Conservation (phyloP, 495 filamentous ascomycete species). For the Astrocystis sublimbata region DNA sequence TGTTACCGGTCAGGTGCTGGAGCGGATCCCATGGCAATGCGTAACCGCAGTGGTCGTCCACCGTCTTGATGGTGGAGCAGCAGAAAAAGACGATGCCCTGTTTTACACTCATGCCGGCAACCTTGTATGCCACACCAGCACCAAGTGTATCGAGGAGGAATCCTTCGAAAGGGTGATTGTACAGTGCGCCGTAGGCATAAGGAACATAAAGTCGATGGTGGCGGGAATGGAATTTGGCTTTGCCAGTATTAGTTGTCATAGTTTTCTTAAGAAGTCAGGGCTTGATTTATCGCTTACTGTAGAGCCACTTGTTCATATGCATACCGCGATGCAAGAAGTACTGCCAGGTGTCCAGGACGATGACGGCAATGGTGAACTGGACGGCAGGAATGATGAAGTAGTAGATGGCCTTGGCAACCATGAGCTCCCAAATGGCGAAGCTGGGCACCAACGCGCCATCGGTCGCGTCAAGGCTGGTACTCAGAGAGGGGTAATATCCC, state of each 20-base stretch:
- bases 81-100: slow-evolving; percentile 86
- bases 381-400: slow-evolving; percentile 71
- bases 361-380: slow-evolving; percentile 72
- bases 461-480: slow-evolving; percentile 44
- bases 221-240: slow-evolving; percentile 85
- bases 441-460: slow-evolving; percentile 47
- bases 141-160: slow-evolving; percentile 91
- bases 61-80: slow-evolving; percentile 84
- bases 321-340: slow-evolving; percentile 94
- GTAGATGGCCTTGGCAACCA: slow-evolving; percentile 73
- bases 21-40: slow-evolving; percentile 92
- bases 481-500: slow-evolving; percentile 67
- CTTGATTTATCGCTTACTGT: slow-evolving; percentile 64
- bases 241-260: slow-evolving; percentile 22
- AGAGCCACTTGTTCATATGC: slow-evolving; percentile 95
- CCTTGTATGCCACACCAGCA: slow-evolving; percentile 75
- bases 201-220: slow-evolving; percentile 97
- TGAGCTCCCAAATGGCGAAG: slow-evolving; percentile 74
- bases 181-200: slow-evolving; percentile 94
- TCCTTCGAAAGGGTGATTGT: slow-evolving; percentile 92
- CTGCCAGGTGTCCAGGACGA: slow-evolving; percentile 89
- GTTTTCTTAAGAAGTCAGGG: neutral
- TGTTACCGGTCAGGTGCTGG: slow-evolving; percentile 87
- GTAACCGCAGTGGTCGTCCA: slow-evolving; percentile 97
- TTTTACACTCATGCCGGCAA: slow-evolving; percentile 72